Evolutionary conservation across 768 basidiomycete species (phyloP), one percentile per base, ranked within the genome.

Genomic region (Pleurotus tuber-regium): DNA sequence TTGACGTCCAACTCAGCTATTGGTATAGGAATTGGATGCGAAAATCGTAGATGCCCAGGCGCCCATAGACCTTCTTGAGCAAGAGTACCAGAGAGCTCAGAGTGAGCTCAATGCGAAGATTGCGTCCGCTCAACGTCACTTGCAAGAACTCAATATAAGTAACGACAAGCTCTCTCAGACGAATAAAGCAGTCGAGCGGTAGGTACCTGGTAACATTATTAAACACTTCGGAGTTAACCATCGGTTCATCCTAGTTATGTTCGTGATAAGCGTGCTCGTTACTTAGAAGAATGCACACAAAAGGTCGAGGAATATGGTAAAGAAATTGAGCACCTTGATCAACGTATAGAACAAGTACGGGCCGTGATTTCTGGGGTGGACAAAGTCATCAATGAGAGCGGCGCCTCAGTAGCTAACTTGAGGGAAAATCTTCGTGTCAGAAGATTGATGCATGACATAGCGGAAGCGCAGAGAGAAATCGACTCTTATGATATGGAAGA

Each of bases 341-440:
- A 57, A 42, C 60, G 66, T 44, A 70, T 80, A 18, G 74, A 76
- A 56, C 59, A 54, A 19, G 63, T 62, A 33, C 70, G 78, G 46
- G 66, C 66, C 44, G 62, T 59, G 25, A 78, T 92, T 24, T 72
- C 75, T 11, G 72, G 67, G 18, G 78, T 94, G 12, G 86, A 90
- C 60, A 85, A 83, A 62, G 88, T 93, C 61, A 84, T 93, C 63
- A 84, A 83, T 63, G 84, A 87, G 57, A 79, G 87, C 55, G 86
- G 83, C 43, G 82, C 87, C 30, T 77, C 77, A 9, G 63, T 85
- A 41, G 79, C 85, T 21, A 89, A 86, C 65, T 66, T 92, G 49
- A 81, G 87, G 54, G 89, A 93, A 64, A 99, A 98, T 65, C 71
- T 92, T 39, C 82, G 89, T 3, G 82, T 91, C 49, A 76, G 92